Evolutionary conservation across 225 moss, liverwort and hornwort genomes (phyloP), one percentile per base, ranked within the genome.

Genomic region (Anthoceros angustus): DNA sequence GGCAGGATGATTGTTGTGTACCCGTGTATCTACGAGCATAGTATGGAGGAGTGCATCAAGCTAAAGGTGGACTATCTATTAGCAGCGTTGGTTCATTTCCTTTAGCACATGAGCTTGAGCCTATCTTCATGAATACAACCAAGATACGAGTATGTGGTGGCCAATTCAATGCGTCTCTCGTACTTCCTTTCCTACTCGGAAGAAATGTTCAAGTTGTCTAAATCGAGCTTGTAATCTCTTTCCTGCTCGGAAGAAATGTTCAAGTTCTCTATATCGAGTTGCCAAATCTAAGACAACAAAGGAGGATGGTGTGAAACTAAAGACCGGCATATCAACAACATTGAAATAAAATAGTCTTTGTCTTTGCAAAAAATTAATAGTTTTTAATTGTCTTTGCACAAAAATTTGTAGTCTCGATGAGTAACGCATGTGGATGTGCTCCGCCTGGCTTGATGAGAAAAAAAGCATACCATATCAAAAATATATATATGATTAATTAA

Each of bases 21-120:
- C 42, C 84, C 84, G 40, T 78, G 78, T 60, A 42, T 87, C 21
- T 77, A 84, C 62, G 78, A 80, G 62, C 87, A 80, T 63, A 84
- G 82, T 70, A 75, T 87, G 82, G 84, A 84, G 72, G 75, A 74
- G 8, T 74, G 80, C 50, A 80, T 87, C 68, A 84, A 87, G 71
- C 87, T 84, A 23, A 87, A 87, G 75, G 78, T 87, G 70, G 67
- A 75, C 65, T 87, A 82, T 74, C 84, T 87, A 61, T 25, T 82
- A 63, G 74, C 78, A 32, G 82, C 76, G 64, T 78, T 87, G n/a
- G 49, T 76, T 55, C 21, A 62, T 6, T 87, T 87, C 62, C 84
- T 84, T 15, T 84, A 87, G 61, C 82, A 74, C 66, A 25, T 87
- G 64, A 87, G 84, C 69, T 87, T 84, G 73, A 87, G 84, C 63